Base-by-base conservation (phyloP, 169 alveolate genomes). In the Plasmodium gallinaceum region DNA sequence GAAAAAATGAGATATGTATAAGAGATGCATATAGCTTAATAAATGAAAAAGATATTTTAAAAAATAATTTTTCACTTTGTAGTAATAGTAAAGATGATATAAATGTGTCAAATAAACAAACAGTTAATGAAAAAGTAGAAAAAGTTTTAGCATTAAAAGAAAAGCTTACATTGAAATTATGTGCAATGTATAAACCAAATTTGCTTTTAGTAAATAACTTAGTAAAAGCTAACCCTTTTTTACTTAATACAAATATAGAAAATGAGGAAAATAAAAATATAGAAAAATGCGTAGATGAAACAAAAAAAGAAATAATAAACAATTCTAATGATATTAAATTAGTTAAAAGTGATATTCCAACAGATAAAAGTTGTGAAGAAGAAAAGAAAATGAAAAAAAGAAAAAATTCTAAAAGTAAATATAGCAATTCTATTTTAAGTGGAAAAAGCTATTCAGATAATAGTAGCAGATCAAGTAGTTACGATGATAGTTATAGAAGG, bases 41-140 rank as follows among this genome's bases (percentile, higher is more conserved):
- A 8, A 65, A 32, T 62, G 87, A 71, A 45, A 85, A 48, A 58
- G 92, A 85, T 22, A 42, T 10, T 16, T 18, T 60, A 60, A 85
- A 51, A 58, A 85, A 70, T 12, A 70, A 85, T 22, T 58, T 64
- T 42, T 71, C 92, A 5, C 42, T 62, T 54, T 64, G 43, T 85
- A 80, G 68, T 66, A 80, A 42, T 51, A 52, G 24, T 51, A 74
- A 52, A n/a, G 60, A 20, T 42, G 74, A 12, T n/a, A 43, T 24
- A 0, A 54, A 8, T 10, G 52, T 43, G 10, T 37, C 42, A 22
- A 48, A 32, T 43, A 18, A 72, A 68, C 20, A n/a, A 16, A 65
- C n/a, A 7, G 92, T 72, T 16, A 92, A 88, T 64, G 88, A 80
- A 83, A 92, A 92, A 57, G 88, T 70, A 6, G 91, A 91, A 60